phyloP scores from a whole-genome alignment of 176 grass and related monocot genomes.

The Oryza nivara region DNA sequence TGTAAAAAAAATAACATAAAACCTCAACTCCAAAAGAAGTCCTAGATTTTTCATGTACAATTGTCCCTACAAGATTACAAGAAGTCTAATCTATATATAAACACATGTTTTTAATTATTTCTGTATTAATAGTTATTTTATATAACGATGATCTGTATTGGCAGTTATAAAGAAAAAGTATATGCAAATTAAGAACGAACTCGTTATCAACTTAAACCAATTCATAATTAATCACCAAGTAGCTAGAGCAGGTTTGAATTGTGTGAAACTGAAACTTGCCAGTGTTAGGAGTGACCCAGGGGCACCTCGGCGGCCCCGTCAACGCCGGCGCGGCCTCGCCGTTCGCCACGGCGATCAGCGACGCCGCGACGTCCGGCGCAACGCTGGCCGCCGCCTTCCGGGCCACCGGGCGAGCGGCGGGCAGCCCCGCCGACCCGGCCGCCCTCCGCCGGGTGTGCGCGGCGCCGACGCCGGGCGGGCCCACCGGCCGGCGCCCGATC shows the following conservation, averaged over 20 bases:
- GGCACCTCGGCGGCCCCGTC: conserved; percentile 55
- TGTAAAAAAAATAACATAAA: not conserved
- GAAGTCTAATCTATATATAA: not conserved
- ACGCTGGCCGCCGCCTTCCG: conserved; percentile 26
- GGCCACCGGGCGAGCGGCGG: conserved; percentile 15
- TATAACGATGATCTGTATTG: not conserved
- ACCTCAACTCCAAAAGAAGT: not conserved
- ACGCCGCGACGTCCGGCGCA: not conserved
- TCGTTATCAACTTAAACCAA: not conserved
- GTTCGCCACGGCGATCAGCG: conserved; percentile 12
- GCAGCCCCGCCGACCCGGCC: conserved; percentile 40
- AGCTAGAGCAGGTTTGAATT: not conserved
- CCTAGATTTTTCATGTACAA: not conserved
- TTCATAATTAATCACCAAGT: not conserved
- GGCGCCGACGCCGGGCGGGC: conserved; percentile 5
- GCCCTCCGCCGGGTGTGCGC: conserved; percentile 28
- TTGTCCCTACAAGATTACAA: not conserved
- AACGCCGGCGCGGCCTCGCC: conserved; percentile 3
- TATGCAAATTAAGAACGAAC: not conserved
- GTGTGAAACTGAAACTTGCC: conserved; percentile 44
- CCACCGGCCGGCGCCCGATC: conserved; percentile 50
- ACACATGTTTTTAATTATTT: not conserved
- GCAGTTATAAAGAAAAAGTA: not conserved
- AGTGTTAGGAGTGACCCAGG: conserved; percentile 84
- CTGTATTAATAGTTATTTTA: not conserved